phyloP scores from a whole-genome alignment of 2,329 filamentous ascomycete genomes.

The Aspergillus caelatus region DNA sequence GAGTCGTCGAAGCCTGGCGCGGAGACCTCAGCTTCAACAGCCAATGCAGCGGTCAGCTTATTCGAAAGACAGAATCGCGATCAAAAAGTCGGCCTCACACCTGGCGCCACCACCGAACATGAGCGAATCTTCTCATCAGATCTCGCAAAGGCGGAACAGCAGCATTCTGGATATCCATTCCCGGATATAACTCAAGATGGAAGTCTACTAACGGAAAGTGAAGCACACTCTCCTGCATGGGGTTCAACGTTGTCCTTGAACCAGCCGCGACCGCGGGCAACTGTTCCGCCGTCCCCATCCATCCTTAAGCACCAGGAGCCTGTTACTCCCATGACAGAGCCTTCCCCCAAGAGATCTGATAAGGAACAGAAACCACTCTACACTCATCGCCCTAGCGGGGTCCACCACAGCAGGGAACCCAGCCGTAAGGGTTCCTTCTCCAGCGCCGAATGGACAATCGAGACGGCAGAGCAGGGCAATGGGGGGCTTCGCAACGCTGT shows the following conservation, averaged over 20 bases:
- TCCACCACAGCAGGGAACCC: conserved; percentile 38
- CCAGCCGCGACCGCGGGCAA: conserved; percentile 76
- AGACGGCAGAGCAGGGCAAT: conserved; percentile 87
- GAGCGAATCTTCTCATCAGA: conserved; percentile 43
- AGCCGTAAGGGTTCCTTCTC: conserved; percentile 70
- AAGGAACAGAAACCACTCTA: conserved; percentile 14
- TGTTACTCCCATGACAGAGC: conserved; percentile 23
- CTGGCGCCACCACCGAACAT: conserved; percentile 46
- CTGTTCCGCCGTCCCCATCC: conserved; percentile 72
- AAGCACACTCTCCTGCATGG: conserved; percentile 77
- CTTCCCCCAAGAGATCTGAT: conserved; percentile 23
- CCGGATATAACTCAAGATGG: conserved; percentile 40
- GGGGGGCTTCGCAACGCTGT: conserved; percentile 89
- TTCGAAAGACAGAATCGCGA: conserved; percentile 34
- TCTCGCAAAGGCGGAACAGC: conserved; percentile 27
- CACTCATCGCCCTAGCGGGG: conserved; percentile 9
- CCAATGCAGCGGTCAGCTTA: conserved; percentile 35
- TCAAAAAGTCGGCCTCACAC: conserved; percentile 35
- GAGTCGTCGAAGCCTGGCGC: conserved; percentile 28
- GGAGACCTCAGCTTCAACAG: conserved; percentile 29
- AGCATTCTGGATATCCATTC: conserved; percentile 34
- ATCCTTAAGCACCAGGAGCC: conserved; percentile 69
- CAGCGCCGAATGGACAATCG: conserved; percentile 78
- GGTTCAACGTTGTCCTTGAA: conserved; percentile 66
- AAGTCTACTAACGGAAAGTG: conserved; percentile 66